Conservation (phyloP, 2,329 filamentous ascomycete species). For the Exophiala mesophila region DNA sequence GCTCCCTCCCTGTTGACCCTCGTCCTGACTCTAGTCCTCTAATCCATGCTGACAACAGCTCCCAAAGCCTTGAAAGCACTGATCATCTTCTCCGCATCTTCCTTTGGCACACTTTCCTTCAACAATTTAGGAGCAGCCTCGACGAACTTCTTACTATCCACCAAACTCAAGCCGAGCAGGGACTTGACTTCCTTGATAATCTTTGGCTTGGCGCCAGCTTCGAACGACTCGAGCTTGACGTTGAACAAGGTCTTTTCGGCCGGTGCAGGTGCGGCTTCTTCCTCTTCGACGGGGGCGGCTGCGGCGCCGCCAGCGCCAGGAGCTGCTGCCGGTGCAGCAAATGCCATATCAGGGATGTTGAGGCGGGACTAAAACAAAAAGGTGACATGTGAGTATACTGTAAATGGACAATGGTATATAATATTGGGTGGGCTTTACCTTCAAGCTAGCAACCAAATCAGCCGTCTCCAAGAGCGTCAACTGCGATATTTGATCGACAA, state of each 20-base stretch:
- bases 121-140: slow-evolving; percentile 94
- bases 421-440: slow-evolving; percentile 68
- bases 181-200: slow-evolving; percentile 99
- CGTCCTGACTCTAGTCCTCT: too few relatives aligned
- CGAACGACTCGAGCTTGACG: slow-evolving; percentile 87
- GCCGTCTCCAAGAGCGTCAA: slow-evolving; percentile 97
- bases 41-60: slow-evolving; percentile 87
- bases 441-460: slow-evolving; percentile 87
- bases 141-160: slow-evolving; percentile 99
- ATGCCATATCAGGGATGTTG: slow-evolving; percentile 97
- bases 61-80: slow-evolving; percentile 90
- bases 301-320: slow-evolving; percentile 58
- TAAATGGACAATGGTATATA: too few relatives aligned
- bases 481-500: slow-evolving; percentile 98
- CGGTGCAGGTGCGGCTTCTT: slow-evolving; percentile 80
- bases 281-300: slow-evolving; percentile 62
- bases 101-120: slow-evolving; percentile 98
- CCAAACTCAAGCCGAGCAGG: slow-evolving; percentile 87
- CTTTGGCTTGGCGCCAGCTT: slow-evolving; percentile 88
- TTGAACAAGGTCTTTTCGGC: slow-evolving; percentile 97
- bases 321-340: slow-evolving; percentile 73
- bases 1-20: neutral
- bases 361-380: slow-evolving; percentile 63
- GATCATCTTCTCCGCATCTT: slow-evolving; percentile 98
- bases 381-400: neutral